Evolutionary conservation across 83 land plant species (phyloP).

Genomic region (Picea abies): DNA sequence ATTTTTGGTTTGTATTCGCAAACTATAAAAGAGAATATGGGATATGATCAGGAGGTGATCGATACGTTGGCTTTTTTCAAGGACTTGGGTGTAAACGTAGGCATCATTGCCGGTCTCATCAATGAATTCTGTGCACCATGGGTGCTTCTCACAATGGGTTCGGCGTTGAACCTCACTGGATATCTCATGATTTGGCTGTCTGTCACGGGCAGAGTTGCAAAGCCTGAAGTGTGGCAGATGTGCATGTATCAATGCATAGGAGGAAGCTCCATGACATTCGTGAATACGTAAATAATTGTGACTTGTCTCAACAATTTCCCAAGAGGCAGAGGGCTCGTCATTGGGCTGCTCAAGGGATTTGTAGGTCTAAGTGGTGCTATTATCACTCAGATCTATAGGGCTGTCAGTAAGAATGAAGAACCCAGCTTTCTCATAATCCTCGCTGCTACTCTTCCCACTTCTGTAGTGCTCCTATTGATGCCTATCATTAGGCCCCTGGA

Average conservation of each 20-base stretch:
- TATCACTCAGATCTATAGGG: conserved; percentile 27
- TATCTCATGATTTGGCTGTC: conserved; percentile 14
- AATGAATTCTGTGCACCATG: conserved; percentile 8
- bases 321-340: conserved; percentile 26
- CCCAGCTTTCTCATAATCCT: conserved; percentile 19
- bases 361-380: conserved; percentile 44
- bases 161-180: neutral
- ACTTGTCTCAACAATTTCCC: conserved; percentile 32
- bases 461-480: conserved; percentile 16
- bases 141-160: conserved; percentile 10
- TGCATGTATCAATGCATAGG: conserved; percentile 1
- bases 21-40: neutral
- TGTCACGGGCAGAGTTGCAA: conserved; percentile 13
- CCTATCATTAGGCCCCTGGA: conserved; percentile 19
- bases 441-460: conserved; percentile 20
- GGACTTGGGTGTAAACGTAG: conserved; percentile 18
- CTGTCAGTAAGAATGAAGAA: neutral
- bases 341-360: conserved; percentile 37
- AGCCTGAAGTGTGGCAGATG: conserved; percentile 3
- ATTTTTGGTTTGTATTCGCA: conserved; percentile 21
- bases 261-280: conserved; percentile 25
- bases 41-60: conserved; percentile 3
- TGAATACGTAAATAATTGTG: conserved; percentile 34
- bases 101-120: conserved; percentile 18
- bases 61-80: conserved; percentile 19